Evolutionary conservation across 176 grass and related monocot genomes (phyloP).

Genomic region (Oryza coarctata): DNA sequence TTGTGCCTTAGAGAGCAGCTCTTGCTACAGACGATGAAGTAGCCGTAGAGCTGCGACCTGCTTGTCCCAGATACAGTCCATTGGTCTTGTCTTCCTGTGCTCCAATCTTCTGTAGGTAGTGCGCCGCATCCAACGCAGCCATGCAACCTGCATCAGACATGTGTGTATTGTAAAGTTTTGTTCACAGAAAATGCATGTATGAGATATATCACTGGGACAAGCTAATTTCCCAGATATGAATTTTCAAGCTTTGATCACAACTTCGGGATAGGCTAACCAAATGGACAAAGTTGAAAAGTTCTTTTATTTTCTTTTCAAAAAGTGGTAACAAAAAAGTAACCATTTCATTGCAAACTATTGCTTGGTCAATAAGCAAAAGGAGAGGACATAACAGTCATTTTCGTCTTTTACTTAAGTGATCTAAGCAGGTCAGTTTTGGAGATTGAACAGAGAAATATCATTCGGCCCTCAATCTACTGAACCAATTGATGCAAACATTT

Average conservation of each 20-base stretch:
- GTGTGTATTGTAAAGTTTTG: neutral
- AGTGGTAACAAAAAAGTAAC: neutral
- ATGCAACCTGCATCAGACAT: constrained; percentile 70
- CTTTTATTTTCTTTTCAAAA: neutral
- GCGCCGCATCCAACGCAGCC: constrained; percentile 95
- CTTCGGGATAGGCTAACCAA: neutral
- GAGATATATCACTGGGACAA: neutral
- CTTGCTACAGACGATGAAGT: constrained; percentile 2
- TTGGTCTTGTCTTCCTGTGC: constrained; percentile 63
- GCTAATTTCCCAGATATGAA: neutral
- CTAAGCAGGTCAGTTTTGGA: neutral
- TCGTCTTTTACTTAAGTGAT: neutral
- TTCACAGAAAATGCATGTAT: neutral
- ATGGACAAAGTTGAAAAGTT: neutral
- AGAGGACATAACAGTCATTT: neutral
- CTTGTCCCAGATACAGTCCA: constrained; percentile 50
- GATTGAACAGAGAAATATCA: neutral
- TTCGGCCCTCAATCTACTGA: neutral
- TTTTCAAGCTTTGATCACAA: neutral
- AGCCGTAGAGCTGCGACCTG: neutral
- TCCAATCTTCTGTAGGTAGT: constrained; percentile 86
- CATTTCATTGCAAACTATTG: neutral
- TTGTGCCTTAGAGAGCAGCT: constrained; percentile 34
- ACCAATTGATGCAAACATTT: neutral
- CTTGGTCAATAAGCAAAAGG: neutral